Percentiles rank a stretch among this genome's conserved stretches.
Evolutionary conservation across 2,329 filamentous ascomycete genomes (phyloP).

Genomic region (Cladophialophora carrionii): DNA sequence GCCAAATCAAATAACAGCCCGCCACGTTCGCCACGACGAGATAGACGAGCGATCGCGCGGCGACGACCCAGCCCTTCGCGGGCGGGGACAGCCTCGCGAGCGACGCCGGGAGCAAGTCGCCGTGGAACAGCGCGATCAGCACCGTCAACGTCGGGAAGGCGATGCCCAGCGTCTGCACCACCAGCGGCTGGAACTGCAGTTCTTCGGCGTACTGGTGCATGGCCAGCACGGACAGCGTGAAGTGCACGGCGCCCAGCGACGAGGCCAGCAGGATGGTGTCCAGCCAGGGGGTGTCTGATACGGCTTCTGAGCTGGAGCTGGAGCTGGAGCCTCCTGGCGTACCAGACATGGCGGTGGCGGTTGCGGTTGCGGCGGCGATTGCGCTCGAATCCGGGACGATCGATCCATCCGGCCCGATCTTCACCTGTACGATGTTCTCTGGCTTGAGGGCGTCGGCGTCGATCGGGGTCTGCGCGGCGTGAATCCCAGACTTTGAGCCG

Average conservation of each 20-base stretch:
- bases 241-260: slow-evolving; percentile 50
- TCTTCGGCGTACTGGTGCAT: slow-evolving; percentile 52
- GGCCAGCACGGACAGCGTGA: slow-evolving; percentile 52
- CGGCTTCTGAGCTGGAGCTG: background rate
- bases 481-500: background rate
- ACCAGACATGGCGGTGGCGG: no score
- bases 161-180: slow-evolving; percentile 44
- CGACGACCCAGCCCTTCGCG: slow-evolving; percentile 13
- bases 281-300: slow-evolving; percentile 37
- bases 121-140: slow-evolving; percentile 51
- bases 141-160: slow-evolving; percentile 50
- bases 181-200: slow-evolving; percentile 32
- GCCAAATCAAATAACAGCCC: slow-evolving; percentile 79
- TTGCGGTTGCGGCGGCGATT: background rate
- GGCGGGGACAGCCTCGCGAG: slow-evolving; percentile 9
- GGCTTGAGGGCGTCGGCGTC: slow-evolving; percentile 14
- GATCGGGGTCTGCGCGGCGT: slow-evolving; percentile 42
- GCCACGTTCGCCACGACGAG: slow-evolving; percentile 61
- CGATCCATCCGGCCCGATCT: slow-evolving; percentile 34
- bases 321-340: no score
- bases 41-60: slow-evolving; percentile 58
- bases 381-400: slow-evolving; percentile 18
- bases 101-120: slow-evolving; percentile 47
- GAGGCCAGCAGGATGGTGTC: slow-evolving; percentile 51
- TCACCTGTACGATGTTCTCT: slow-evolving; percentile 36